Base-by-base conservation (phyloP, 2,329 filamentous ascomycete genomes). In the Ceratocystis eucalypticola region DNA sequence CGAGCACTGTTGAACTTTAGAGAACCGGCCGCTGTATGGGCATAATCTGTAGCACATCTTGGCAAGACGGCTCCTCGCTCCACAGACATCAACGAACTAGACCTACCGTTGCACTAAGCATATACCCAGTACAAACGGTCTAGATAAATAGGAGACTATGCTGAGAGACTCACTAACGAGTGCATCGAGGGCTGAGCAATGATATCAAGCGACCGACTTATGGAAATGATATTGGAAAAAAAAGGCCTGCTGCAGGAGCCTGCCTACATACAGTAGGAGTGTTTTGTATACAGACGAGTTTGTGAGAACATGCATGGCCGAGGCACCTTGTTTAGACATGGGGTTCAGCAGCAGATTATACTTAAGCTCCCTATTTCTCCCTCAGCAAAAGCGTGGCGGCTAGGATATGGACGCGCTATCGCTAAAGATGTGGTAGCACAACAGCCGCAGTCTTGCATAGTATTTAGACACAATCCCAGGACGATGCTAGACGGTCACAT, bases 351-450 rank as follows among this genome's bases (percentile, higher is more conserved):
- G 12, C 59, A 45, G 33, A 22, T 33, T 20, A 15, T 20, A 8
- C 57, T n/a, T 12, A 8, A 12, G 20, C 25, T 7, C 10, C 33
- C 30, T 22, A 22, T 25, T 28, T 15, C 41, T 22, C 28, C 46
- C 8, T 41, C 25, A 12, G 17, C 3, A 53, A 37, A 53, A 20
- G 45, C 8, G 53, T 30, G 33, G 28, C 25, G 53, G 28, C 28
- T 33, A 59, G 22, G 15, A 8, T 30, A 30, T 30, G 28, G 7
- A 63, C 46, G 46, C 44, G 61, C 44, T 28, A 63, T 63, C 61
- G 61, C 61, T 48, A 63, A 63, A 20, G 17, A 22, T 45, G 41
- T 30, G 20, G 61, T 63, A 30, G 12, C 7, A 63, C 61, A 63
- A 33, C 25, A 59, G 53, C 17, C 28, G 25, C 28, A 59, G 25